These are phyloP conservation scores for Ceriops decandra DNA, from an alignment of 345 rosid species.

Conservation along the genomic window DNA sequence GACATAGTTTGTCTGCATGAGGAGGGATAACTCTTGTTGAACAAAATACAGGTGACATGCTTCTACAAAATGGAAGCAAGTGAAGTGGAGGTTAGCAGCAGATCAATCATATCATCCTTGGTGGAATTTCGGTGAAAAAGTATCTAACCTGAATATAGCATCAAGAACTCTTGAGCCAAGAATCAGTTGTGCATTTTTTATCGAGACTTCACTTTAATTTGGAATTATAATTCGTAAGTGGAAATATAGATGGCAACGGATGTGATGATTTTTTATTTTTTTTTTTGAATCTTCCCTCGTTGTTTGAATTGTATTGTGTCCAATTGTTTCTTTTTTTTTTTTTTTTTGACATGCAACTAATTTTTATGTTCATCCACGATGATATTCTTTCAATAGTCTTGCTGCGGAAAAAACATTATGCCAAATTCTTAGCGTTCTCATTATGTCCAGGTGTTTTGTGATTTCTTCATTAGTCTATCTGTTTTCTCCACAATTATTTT, in stretches of 20 bases:
- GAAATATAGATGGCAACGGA: conserved; percentile 6
- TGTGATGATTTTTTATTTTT: too few species aligned
- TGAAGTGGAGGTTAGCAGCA: conserved; percentile 52
- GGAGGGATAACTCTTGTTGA: conserved; percentile 32
- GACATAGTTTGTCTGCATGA: conserved; percentile 29
- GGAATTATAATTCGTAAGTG: conserved; percentile 14
- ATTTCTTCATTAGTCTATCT: too few species aligned
- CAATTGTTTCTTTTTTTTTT: too few species aligned
- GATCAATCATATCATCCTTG: conserved; percentile 50
- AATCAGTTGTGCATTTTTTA: not conserved
- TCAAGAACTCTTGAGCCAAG: conserved; percentile 25
- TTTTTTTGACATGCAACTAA: too few species aligned
- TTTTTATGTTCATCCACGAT: too few species aligned
- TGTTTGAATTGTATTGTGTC: too few species aligned
- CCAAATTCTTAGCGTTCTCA: too few species aligned
- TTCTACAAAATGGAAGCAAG: conserved; percentile 31
- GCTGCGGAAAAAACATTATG: too few species aligned
- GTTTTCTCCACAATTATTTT: too few species aligned
- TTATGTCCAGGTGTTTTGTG: too few species aligned
- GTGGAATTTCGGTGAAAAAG: conserved; percentile 51
- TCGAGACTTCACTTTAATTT: conserved; percentile 13
- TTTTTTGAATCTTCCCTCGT: too few species aligned
- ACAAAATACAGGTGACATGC: conserved; percentile 31
- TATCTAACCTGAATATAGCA: conserved; percentile 36
- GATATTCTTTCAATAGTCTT: too few species aligned